A percentile compares a stretch with the other conserved stretches of the same genome.
Evolutionary conservation across 805 yeast species (phyloP).

Genomic region (Yamadazyma ubonensis): DNA sequence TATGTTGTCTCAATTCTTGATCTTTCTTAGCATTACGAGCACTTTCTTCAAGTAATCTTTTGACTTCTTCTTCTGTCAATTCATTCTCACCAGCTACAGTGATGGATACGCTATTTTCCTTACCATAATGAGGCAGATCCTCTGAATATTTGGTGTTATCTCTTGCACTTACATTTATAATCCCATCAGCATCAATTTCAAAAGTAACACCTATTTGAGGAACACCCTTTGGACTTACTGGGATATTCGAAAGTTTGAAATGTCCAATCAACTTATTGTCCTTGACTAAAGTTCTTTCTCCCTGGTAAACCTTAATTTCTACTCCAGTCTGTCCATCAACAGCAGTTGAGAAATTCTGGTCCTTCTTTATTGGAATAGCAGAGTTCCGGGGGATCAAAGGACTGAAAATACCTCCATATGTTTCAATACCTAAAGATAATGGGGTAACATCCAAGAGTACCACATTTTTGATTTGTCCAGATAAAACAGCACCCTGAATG

Average conservation of each 20-base stretch:
- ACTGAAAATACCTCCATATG: slow-evolving; percentile 80
- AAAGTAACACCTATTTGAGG: slow-evolving; percentile 78
- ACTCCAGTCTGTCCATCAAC: slow-evolving; percentile 86
- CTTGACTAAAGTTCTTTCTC: slow-evolving; percentile 75
- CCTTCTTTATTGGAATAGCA: slow-evolving; percentile 72
- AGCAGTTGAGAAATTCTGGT: slow-evolving; percentile 75
- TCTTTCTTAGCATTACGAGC: slow-evolving; percentile 60
- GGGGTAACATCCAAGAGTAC: slow-evolving; percentile 81
- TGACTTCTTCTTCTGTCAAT: slow-evolving; percentile 65
- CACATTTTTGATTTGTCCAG: slow-evolving; percentile 80
- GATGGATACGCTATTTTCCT: slow-evolving; percentile 55
- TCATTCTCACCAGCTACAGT: slow-evolving; percentile 72
- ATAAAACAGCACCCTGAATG: slow-evolving; percentile 81
- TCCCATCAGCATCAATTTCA: slow-evolving; percentile 81
- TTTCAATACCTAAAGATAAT: slow-evolving; percentile 77
- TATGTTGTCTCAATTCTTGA: slow-evolving; percentile 54
- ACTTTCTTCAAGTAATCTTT: slow-evolving; percentile 63
- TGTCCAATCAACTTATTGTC: slow-evolving; percentile 78
- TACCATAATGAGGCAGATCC: slow-evolving; percentile 37
- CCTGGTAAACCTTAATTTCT: slow-evolving; percentile 75
- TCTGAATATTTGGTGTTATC: slow-evolving; percentile 47
- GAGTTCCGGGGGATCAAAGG: slow-evolving; percentile 77
- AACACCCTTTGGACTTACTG: slow-evolving; percentile 73
- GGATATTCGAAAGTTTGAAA: slow-evolving; percentile 69
- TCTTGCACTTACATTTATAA: slow-evolving; percentile 56